Conservation (phyloP, 352 stramenopile species). For the Globisporangium cystogenes region DNA sequence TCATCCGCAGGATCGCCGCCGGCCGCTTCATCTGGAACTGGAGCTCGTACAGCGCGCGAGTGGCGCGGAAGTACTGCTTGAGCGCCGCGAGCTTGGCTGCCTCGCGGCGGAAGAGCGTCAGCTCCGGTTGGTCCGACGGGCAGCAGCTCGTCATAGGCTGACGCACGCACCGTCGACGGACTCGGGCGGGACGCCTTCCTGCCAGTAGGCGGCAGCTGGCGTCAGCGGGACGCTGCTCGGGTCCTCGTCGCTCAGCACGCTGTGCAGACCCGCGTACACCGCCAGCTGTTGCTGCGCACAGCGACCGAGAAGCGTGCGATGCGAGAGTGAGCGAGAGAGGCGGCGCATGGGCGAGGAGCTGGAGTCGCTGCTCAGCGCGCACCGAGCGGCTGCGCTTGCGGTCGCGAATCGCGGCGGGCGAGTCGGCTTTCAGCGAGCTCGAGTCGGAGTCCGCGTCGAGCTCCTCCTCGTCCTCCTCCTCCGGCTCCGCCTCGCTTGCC, state of each 20-base stretch:
- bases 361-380: background rate
- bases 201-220: constrained; percentile 13
- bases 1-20: constrained; percentile 70
- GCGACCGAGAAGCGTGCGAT: background rate
- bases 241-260: constrained; percentile 3
- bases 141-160: too few relatives aligned
- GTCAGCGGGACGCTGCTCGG: background rate
- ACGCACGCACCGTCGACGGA: constrained; percentile 7
- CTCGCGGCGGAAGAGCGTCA: background rate
- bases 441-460: constrained; percentile 9
- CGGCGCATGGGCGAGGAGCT: too few relatives aligned
- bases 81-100: constrained; percentile 56
- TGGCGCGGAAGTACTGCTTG: constrained; percentile 50
- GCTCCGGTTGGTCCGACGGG: background rate
- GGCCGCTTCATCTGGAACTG: constrained; percentile 73
- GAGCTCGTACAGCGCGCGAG: constrained; percentile 62
- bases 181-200: constrained; percentile 7
- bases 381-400: constrained; percentile 10
- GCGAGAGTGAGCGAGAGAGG: background rate
- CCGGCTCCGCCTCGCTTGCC: constrained; percentile 9
- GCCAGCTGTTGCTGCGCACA: background rate
- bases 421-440: constrained; percentile 8
- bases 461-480: constrained; percentile 12
- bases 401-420: constrained; percentile 4
- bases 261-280: background rate